Percentiles rank a stretch among this genome's conserved stretches.
These are phyloP conservation scores for Aegilops longissima DNA, from an alignment of 176 grass and related monocot species.

Conservation along the genomic window DNA sequence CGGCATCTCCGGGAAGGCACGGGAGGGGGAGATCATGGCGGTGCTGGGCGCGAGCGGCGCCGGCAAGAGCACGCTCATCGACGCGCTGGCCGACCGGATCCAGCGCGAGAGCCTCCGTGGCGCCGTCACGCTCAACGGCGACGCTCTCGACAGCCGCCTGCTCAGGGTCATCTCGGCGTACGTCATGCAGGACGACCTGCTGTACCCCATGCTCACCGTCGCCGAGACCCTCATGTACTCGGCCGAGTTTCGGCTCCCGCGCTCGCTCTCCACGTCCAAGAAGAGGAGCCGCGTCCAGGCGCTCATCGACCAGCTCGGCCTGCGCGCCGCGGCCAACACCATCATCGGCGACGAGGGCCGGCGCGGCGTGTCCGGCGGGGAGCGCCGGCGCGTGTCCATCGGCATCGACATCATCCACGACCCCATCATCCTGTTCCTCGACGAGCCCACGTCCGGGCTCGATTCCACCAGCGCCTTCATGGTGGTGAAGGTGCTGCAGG, in stretches of 20 bases:
- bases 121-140: conserved; percentile 55
- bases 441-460: conserved; percentile 83
- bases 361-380: conserved; percentile 78
- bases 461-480: conserved; percentile 84
- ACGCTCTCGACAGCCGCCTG: conserved; percentile 37
- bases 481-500: conserved; percentile 75
- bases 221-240: conserved; percentile 80
- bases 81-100: conserved; percentile 78
- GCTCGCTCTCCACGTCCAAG: conserved; percentile 43
- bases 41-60: conserved; percentile 94
- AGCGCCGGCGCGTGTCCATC: conserved; percentile 78
- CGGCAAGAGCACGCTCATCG: conserved; percentile 96
- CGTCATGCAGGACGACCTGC: conserved; percentile 97
- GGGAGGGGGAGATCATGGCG: conserved; percentile 84
- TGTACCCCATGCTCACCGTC: conserved; percentile 93
- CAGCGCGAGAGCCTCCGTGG: conserved; percentile 56
- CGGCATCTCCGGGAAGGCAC: conserved; percentile 61
- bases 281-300: conserved; percentile 66
- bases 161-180: conserved; percentile 75
- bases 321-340: conserved; percentile 58
- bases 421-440: conserved; percentile 82
- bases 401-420: conserved; percentile 85
- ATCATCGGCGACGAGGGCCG: conserved; percentile 88
- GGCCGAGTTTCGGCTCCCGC: conserved; percentile 79
- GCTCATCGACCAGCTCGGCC: conserved; percentile 79